A percentile compares a stretch with the other conserved stretches of the same genome.
phyloP scores from a whole-genome alignment of 768 basidiomycete species.

The Cantharellus anzutake region DNA sequence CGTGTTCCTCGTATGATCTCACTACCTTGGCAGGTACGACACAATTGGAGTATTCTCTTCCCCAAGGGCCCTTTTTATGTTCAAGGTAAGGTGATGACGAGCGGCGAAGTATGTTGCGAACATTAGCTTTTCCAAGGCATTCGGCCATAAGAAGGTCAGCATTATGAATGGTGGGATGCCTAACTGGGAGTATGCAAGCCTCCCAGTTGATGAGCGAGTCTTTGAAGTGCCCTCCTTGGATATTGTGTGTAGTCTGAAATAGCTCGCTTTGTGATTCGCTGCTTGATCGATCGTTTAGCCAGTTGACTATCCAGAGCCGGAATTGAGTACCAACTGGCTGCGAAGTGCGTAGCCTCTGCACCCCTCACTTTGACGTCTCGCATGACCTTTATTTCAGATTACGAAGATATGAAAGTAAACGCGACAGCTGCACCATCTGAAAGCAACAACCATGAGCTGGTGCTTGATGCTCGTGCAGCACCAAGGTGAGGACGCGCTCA shows the following conservation, averaged over 20 bases:
- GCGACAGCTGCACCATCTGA: constrained; percentile 26
- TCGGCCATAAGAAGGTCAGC: constrained; percentile 73
- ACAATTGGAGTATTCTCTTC: constrained; percentile 78
- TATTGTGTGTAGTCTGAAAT: neutral
- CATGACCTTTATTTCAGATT: constrained; percentile 28
- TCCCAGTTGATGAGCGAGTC: constrained; percentile 27
- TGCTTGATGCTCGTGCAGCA: constrained; percentile 75
- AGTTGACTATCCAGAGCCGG: constrained; percentile 31
- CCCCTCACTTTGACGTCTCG: neutral
- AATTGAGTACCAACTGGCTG: constrained; percentile 30
- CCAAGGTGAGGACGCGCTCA: constrained; percentile 34
- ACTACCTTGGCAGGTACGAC: constrained; percentile 46
- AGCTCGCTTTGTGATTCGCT: no score
- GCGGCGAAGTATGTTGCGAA: neutral
- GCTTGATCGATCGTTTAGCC: neutral
- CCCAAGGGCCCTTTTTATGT: constrained; percentile 86
- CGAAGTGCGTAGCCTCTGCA: constrained; percentile 24
- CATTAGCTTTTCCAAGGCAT: constrained; percentile 22
- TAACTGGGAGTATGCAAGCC: constrained; percentile 51
- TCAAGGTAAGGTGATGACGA: constrained; percentile 27
- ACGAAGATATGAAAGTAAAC: constrained; percentile 66
- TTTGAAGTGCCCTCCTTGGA: neutral
- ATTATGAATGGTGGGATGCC: constrained; percentile 89
- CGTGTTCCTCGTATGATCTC: neutral
- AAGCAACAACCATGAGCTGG: constrained; percentile 27